phyloP scores from a whole-genome alignment of 176 grass and related monocot genomes.

The Tuctoria greenei region DNA sequence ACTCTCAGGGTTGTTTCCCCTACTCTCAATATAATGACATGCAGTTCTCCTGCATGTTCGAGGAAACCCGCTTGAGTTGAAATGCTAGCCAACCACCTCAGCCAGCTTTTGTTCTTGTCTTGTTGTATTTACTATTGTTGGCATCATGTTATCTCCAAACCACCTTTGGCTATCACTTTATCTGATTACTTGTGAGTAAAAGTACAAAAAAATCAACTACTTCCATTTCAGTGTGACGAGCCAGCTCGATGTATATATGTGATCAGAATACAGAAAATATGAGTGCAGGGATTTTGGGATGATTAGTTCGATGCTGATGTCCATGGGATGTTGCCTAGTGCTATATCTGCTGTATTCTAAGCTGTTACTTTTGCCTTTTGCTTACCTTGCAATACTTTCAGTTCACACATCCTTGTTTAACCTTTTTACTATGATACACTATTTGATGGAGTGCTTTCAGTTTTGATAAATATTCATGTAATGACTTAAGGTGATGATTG shows the following conservation, averaged over 20 bases:
- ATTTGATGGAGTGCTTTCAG: not conserved
- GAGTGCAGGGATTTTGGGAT: not conserved
- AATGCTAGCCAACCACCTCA: too few species aligned
- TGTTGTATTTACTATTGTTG: not conserved
- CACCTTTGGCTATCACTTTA: not conserved
- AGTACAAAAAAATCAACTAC: not conserved
- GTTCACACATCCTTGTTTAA: slow-evolving; percentile 1
- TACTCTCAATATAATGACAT: not conserved
- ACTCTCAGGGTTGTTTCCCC: not conserved
- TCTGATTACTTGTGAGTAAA: not conserved
- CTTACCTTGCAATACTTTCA: not conserved
- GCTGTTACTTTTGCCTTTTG: not conserved
- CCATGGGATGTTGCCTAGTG: not conserved
- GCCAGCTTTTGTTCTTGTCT: not conserved
- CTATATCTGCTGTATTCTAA: not conserved
- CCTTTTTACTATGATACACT: not conserved
- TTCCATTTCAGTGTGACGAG: not conserved
- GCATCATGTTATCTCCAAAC: not conserved
- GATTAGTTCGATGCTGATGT: not conserved
- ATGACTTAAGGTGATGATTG: not conserved
- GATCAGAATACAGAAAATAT: not conserved
- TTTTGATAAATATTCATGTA: slow-evolving; percentile 2
- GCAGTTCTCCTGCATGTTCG: too few species aligned
- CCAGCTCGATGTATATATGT: not conserved
- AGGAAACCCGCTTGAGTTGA: too few species aligned